These are phyloP conservation scores for Coffea humblotiana DNA, from an alignment of 305 asterid species.

Conservation along the genomic window DNA sequence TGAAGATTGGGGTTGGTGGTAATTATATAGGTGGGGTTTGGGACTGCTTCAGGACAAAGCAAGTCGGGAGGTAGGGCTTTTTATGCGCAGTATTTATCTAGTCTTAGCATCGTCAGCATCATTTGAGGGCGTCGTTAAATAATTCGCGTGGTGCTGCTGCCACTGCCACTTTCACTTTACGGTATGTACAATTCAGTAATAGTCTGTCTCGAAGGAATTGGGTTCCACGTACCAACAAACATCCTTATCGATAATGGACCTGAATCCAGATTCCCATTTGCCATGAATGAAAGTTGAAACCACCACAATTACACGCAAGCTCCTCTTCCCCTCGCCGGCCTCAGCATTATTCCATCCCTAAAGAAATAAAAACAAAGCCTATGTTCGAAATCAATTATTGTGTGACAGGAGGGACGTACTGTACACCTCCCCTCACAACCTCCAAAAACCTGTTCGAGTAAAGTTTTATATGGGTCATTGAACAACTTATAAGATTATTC, in stretches of 20 bases:
- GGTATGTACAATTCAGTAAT: too few relatives aligned
- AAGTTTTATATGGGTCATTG: too few relatives aligned
- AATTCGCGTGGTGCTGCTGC: neutral
- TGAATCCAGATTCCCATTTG: neutral
- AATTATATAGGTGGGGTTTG: neutral
- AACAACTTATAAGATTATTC: too few relatives aligned
- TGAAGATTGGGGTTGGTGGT: neutral
- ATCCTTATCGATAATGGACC: conserved; percentile 14
- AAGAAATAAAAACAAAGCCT: neutral
- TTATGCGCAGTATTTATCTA: neutral
- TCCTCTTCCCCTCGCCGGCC: neutral
- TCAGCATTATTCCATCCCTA: neutral
- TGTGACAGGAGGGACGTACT: neutral
- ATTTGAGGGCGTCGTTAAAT: neutral
- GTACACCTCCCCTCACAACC: too few relatives aligned
- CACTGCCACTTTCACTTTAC: too few relatives aligned
- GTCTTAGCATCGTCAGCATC: neutral
- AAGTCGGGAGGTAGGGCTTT: neutral
- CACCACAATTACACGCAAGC: neutral
- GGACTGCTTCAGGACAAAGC: neutral
- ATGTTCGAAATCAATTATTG: neutral
- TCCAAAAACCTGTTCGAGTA: too few relatives aligned
- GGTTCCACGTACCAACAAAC: conserved; percentile 9
- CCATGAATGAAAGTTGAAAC: neutral
- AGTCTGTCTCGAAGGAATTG: neutral